Percentiles rank a stretch among this genome's conserved stretches.
These are phyloP conservation scores for Backusella circina DNA, from an alignment of 192 early-diverging fungal genomes.

Conservation along the genomic window DNA sequence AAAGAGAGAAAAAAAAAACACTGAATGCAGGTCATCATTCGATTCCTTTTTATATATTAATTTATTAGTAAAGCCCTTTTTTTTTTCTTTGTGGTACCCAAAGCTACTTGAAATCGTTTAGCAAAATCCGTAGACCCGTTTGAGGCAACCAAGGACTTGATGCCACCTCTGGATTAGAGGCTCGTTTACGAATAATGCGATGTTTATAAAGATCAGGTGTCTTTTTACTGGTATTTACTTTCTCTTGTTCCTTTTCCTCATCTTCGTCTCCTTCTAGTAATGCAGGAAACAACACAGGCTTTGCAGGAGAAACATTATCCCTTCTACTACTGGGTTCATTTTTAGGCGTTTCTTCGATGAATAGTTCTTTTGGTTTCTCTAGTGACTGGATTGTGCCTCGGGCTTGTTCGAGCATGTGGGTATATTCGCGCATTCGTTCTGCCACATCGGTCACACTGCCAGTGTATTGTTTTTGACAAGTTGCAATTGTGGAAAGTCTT, in stretches of 20 bases:
- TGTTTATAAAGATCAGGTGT: conserved; percentile 9
- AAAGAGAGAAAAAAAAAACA: background rate
- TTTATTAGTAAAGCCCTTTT: background rate
- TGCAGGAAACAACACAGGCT: background rate
- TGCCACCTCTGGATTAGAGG: conserved; percentile 3
- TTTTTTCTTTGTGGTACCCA: background rate
- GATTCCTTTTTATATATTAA: background rate
- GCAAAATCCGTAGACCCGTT: conserved; percentile 10
- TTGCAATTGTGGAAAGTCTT: conserved; percentile 18
- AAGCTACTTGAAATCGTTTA: conserved; percentile 1
- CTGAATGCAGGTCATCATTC: background rate
- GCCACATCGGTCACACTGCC: conserved; percentile 20
- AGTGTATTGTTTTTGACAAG: conserved; percentile 13
- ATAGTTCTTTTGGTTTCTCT: background rate
- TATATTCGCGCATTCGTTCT: conserved; percentile 28
- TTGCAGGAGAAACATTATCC: background rate
- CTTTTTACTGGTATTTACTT: background rate
- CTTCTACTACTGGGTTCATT: background rate
- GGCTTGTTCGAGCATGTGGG: conserved; percentile 27
- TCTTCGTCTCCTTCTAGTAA: background rate
- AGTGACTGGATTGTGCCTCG: conserved; percentile 24
- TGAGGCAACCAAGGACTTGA: conserved; percentile 6
- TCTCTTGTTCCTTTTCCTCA: background rate
- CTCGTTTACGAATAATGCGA: conserved; percentile 8
- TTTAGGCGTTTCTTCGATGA: background rate